These are phyloP conservation scores for Macrophomina phaseolina DNA, from an alignment of 2,329 filamentous ascomycete genomes.

Conservation along the genomic window DNA sequence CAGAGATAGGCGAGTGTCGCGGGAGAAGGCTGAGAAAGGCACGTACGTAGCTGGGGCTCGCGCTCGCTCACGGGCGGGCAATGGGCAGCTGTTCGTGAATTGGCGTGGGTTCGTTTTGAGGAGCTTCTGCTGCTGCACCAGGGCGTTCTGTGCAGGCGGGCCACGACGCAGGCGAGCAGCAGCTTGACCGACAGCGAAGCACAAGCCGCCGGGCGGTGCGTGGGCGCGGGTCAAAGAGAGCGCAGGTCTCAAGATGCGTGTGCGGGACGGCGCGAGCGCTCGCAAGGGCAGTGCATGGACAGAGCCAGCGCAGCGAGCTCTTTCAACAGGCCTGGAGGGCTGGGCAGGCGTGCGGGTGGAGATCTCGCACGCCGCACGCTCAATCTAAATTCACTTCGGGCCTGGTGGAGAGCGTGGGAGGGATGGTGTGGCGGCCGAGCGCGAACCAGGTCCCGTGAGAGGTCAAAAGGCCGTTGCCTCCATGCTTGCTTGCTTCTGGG, in stretches of 20 bases:
- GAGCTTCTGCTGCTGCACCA: conserved; percentile 24
- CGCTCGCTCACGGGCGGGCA: conserved; percentile 10
- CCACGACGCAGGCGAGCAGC: conserved; percentile 24
- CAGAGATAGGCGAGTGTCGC: conserved; percentile 44
- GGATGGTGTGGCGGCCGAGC: conserved; percentile 23
- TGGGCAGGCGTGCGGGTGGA: conserved; percentile 20
- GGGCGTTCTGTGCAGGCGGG: conserved; percentile 26
- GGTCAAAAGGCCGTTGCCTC: conserved; percentile 18
- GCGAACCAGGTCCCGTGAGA: conserved; percentile 26
- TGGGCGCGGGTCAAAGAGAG: conserved; percentile 23
- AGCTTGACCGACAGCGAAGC: conserved; percentile 19
- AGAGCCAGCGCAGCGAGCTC: conserved; percentile 22
- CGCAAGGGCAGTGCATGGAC: conserved; percentile 25
- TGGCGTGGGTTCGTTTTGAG: conserved; percentile 21
- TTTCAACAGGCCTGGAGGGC: neutral
- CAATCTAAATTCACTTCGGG: conserved; percentile 27
- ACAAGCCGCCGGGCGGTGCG: conserved; percentile 22
- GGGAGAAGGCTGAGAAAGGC: conserved; percentile 31
- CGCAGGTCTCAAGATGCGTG: conserved; percentile 27
- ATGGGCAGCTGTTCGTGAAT: conserved; percentile 14
- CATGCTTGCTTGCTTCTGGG: conserved; percentile 26
- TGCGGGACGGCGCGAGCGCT: conserved; percentile 27
- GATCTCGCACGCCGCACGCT: conserved; percentile 28
- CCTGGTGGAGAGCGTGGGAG: conserved; percentile 18
- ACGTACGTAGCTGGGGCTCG: conserved; percentile 12